phyloP scores from a whole-genome alignment of 2,329 filamentous ascomycete genomes.

The Triangularia setosa region DNA sequence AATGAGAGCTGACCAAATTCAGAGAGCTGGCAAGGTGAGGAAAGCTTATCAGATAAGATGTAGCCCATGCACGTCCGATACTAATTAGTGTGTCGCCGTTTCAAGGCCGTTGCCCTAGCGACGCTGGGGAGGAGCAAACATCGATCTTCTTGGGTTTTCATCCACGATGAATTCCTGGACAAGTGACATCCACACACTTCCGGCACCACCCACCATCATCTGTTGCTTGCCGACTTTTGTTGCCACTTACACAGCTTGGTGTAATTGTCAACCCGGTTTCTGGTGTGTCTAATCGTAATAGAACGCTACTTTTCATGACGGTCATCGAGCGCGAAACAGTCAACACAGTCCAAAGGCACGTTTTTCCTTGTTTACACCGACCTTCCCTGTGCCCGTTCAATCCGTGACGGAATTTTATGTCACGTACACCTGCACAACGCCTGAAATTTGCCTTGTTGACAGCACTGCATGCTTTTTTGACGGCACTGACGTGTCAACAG shows the following conservation, averaged over 20 bases:
- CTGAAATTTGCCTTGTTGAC: not conserved
- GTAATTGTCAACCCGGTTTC: not conserved
- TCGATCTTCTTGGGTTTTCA: slow-evolving; percentile 6
- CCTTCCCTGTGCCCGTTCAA: not conserved
- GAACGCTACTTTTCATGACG: not conserved
- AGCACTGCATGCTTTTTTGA: not conserved
- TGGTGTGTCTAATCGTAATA: not conserved
- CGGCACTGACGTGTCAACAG: slow-evolving; percentile 5
- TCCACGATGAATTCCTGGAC: slow-evolving; percentile 16
- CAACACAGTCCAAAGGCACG: slow-evolving; percentile 1
- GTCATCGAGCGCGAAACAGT: not conserved
- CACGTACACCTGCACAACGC: not conserved
- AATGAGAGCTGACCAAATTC: slow-evolving; percentile 1
- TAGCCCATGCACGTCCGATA: slow-evolving; percentile 2
- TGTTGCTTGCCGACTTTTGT: not conserved
- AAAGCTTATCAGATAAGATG: slow-evolving; percentile 14
- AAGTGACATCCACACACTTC: slow-evolving; percentile 14
- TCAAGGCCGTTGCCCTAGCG: slow-evolving; percentile 18
- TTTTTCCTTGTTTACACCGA: slow-evolving; percentile 1
- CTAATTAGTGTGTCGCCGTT: not conserved
- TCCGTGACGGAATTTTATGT: not conserved
- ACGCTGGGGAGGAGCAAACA: slow-evolving; percentile 18
- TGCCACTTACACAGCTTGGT: not conserved
- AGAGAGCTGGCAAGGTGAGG: not conserved
- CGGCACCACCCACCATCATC: slow-evolving; percentile 3